These are phyloP conservation scores for Alternaria rosae DNA, from an alignment of 2,329 filamentous ascomycete genomes.

Conservation along the genomic window DNA sequence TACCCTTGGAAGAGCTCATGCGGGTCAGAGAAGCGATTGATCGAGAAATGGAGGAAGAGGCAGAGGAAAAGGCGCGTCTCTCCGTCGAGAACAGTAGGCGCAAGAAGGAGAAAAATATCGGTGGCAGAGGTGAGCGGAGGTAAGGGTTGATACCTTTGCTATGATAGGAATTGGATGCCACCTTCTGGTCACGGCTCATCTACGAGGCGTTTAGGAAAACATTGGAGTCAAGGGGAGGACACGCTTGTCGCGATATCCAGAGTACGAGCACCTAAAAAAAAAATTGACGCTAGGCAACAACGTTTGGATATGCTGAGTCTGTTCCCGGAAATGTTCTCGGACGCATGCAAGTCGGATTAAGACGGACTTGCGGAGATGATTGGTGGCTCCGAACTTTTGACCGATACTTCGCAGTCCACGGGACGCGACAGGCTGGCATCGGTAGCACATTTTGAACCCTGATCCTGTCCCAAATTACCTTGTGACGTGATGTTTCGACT, in stretches of 20 bases:
- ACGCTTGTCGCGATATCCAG: not conserved
- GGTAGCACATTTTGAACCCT: not conserved
- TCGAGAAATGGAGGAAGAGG: slow-evolving; percentile 69
- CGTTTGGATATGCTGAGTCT: not conserved
- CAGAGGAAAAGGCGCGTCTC: slow-evolving; percentile 66
- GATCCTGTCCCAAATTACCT: not conserved
- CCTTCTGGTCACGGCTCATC: not conserved
- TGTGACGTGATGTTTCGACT: not conserved
- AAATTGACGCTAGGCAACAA: not conserved
- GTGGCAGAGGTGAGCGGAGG: slow-evolving; percentile 53
- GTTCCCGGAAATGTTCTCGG: not conserved
- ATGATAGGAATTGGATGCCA: not conserved
- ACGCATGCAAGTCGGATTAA: not conserved
- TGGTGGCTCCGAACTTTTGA: not conserved
- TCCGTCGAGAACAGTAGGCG: slow-evolving; percentile 58
- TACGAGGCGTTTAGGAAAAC: not conserved
- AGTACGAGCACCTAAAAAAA: not conserved
- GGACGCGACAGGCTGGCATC: not conserved
- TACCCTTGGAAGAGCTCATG: slow-evolving; percentile 71
- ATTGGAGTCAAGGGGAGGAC: not conserved
- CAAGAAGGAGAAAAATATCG: slow-evolving; percentile 55
- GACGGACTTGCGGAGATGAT: not conserved
- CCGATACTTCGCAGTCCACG: not conserved
- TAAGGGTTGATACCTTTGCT: slow-evolving; percentile 9
- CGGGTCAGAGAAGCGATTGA: slow-evolving; percentile 73